Evolutionary conservation across 176 grass and related monocot genomes (phyloP), one percentile per base, ranked within the genome.

Genomic region (Melocanna baccifera): DNA sequence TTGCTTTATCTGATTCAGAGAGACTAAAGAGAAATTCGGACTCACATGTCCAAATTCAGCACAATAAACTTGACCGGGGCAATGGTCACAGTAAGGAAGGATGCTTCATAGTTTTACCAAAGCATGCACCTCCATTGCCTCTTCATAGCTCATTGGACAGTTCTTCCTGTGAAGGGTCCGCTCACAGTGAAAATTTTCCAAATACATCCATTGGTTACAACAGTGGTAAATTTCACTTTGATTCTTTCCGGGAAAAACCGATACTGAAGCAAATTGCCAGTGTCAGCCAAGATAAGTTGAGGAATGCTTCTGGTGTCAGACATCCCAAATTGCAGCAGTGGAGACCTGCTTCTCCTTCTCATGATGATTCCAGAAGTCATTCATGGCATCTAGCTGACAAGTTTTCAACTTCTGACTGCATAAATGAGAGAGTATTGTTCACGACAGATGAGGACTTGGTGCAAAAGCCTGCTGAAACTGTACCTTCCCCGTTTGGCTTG

Each of bases 1-100:
- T 93, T 75, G 91, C 91, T 73, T 58, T 90, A 61, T 93, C 91
- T 48, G 88, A 93, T 85, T 87, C 85, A 62, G 91, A 90, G 79
- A 88, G 69, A 19, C 50, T 48, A 25, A 90, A 73, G 34, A 81
- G 30, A 78, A 87, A 66, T 79, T 90, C 26, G 3, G 61, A 63
- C 30, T 85, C 34, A 2, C 77, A 32, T 76, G 12, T n/a, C 48
- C 53, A 51, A 63, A 51, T 79, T 74, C 65, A 1, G 12, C 34
- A 61, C 52, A 72, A 63, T 64, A 83, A 62, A 81, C 29, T 53
- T 87, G 81, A 80, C 26, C 12, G 4, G 22, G 52, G 66, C 7
- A 84, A 69, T 69, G 76, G 32, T 41, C 53, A 84, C 40, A 80
- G 25, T 69, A 87, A 65, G 68, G 81, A 91, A 76, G 89, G 81